phyloP scores from a whole-genome alignment of 176 grass and related monocot species.

The Pharus latifolius region DNA sequence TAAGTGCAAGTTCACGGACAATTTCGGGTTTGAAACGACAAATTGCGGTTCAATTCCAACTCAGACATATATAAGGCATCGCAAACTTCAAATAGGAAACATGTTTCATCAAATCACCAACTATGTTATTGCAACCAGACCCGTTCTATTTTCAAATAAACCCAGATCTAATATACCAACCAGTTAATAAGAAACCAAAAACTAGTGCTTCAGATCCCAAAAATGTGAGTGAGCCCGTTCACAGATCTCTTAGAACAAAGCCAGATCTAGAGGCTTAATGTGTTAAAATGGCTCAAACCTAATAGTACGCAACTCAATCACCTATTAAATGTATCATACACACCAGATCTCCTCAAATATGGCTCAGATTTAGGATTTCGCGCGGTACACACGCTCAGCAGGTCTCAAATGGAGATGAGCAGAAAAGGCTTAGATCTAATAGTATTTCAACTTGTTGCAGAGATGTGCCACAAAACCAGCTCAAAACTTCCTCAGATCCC shows the following conservation, averaged over 20 bases:
- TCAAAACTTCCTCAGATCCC: background rate
- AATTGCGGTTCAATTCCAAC: background rate
- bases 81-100: background rate
- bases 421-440: background rate
- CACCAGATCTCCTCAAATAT: background rate
- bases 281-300: background rate
- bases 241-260: background rate
- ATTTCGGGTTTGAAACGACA: too few species aligned
- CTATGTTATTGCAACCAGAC: background rate
- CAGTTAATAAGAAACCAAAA: background rate
- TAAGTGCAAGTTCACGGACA: too few species aligned
- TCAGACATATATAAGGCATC: background rate
- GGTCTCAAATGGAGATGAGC: background rate
- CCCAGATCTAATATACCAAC: background rate
- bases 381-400: background rate
- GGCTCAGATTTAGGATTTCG: background rate
- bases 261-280: background rate
- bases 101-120: background rate
- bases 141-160: background rate
- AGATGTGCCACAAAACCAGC: background rate
- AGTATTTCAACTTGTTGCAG: background rate
- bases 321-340: background rate
- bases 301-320: background rate
- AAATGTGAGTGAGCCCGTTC: background rate
- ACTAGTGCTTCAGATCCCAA: background rate